Percentiles rank a stretch among this genome's conserved stretches.
phyloP scores from a whole-genome alignment of 2,329 filamentous ascomycete species.

The Mycosphaerella sp. region DNA sequence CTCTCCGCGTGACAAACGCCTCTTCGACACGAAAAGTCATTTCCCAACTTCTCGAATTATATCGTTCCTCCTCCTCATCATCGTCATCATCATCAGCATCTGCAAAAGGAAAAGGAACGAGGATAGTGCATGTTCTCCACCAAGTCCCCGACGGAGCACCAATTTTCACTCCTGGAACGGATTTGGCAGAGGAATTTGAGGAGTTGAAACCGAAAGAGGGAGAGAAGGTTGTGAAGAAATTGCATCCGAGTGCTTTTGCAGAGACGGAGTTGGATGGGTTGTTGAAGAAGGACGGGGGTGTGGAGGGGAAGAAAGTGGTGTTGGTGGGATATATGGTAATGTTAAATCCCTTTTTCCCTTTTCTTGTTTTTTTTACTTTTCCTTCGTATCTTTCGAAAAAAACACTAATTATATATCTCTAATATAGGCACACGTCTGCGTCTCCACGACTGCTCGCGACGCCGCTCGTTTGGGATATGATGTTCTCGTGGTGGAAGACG shows the following conservation, averaged over 20 bases:
- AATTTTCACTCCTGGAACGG: constrained; percentile 58
- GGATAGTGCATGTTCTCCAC: constrained; percentile 60
- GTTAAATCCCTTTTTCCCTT: too few species aligned
- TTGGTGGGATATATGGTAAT: constrained; percentile 52
- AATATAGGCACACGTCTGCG: constrained; percentile 55
- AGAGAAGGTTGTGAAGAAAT: constrained; percentile 55
- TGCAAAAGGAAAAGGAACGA: constrained; percentile 49
- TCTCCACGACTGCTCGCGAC: constrained; percentile 57
- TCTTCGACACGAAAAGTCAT: constrained; percentile 51
- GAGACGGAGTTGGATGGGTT: constrained; percentile 53
- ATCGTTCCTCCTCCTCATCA: constrained; percentile 46
- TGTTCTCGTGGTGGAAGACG: constrained; percentile 55
- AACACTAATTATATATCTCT: too few species aligned
- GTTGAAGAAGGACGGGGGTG: constrained; percentile 32
- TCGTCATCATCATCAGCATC: constrained; percentile 31
- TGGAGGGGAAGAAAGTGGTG: constrained; percentile 53
- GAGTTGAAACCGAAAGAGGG: constrained; percentile 44
- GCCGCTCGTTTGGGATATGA: constrained; percentile 58
- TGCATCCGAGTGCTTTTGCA: constrained; percentile 48
- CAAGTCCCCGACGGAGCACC: constrained; percentile 54
- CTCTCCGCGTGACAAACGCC: constrained; percentile 52
- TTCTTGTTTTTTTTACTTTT: too few species aligned
- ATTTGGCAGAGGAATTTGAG: constrained; percentile 54
- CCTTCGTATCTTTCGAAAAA: too few species aligned
- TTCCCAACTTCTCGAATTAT: constrained; percentile 51